phyloP scores from a whole-genome alignment of 2,329 filamentous ascomycete species.

The Dryadomyces quercivorus region DNA sequence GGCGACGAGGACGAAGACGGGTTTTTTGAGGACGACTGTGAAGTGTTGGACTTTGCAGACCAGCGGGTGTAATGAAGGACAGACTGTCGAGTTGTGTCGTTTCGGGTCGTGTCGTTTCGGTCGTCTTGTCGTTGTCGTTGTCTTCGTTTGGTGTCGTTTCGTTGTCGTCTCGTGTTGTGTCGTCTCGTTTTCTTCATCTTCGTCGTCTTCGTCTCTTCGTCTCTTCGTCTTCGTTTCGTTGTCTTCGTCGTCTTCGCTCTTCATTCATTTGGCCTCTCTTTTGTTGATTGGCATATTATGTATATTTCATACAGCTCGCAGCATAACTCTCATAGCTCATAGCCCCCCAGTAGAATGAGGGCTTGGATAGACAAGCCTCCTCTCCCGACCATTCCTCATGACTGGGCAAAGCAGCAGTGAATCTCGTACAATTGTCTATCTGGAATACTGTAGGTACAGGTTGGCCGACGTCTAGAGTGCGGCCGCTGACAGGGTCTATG shows the following conservation, averaged over 20 bases:
- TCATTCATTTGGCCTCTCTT: neutral
- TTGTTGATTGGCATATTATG: neutral
- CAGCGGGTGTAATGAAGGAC: conserved; percentile 42
- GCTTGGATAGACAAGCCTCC: neutral
- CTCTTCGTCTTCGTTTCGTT: neutral
- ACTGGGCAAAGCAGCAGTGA: too few relatives aligned
- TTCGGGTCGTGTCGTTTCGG: neutral
- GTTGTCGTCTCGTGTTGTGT: too few relatives aligned
- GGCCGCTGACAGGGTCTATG: neutral
- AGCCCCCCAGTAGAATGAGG: neutral
- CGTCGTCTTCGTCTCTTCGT: neutral
- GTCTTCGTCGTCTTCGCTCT: neutral
- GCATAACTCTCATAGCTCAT: neutral
- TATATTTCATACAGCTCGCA: neutral
- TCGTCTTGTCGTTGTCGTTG: neutral
- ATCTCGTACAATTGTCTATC: too few relatives aligned
- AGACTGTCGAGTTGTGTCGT: neutral
- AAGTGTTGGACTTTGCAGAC: conserved; percentile 79
- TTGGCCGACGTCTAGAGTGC: too few relatives aligned
- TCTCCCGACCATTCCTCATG: too few relatives aligned
- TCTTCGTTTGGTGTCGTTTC: neutral
- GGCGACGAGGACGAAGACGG: conserved; percentile 45
- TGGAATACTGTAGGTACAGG: too few relatives aligned
- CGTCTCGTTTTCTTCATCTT: neutral
- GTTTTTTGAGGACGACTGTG: conserved; percentile 88